Conservation (phyloP, 345 rosid species). For the Lepidium didymum region DNA sequence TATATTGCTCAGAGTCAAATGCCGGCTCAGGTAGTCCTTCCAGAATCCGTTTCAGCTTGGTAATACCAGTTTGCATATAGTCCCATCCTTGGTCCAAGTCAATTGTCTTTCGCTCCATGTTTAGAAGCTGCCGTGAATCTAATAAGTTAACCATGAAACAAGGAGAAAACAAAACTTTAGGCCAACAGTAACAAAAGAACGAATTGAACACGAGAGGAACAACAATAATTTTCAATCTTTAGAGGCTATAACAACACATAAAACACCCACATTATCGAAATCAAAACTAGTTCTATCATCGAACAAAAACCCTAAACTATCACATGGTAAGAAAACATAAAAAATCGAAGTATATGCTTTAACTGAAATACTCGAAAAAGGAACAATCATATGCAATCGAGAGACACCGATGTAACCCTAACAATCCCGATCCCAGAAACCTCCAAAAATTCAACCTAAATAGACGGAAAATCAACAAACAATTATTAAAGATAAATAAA, state of each 20-base stretch:
- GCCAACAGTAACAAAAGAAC: neutral
- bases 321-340: neutral
- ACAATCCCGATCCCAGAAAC: slow-evolving; percentile 13
- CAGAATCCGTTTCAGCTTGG: slow-evolving; percentile 67
- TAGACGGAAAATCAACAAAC: neutral
- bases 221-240: neutral
- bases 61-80: slow-evolving; percentile 64
- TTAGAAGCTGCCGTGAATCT: slow-evolving; percentile 1
- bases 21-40: slow-evolving; percentile 57
- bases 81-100: slow-evolving; percentile 86
- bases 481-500: neutral
- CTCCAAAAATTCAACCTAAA: neutral
- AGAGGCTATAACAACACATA: neutral
- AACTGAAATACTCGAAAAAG: neutral
- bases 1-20: slow-evolving; percentile 66
- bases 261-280: slow-evolving; percentile 4
- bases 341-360: neutral
- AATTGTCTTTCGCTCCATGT: slow-evolving; percentile 57
- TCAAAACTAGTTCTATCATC: neutral
- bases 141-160: slow-evolving; percentile 2
- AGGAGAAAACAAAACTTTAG: neutral
- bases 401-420: slow-evolving; percentile 18
- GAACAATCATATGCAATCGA: slow-evolving; percentile 2
- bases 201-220: neutral
- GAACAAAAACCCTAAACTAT: neutral